Evolutionary conservation across 495 filamentous ascomycete genomes (phyloP).

Genomic region (Amorphotheca resinae): DNA sequence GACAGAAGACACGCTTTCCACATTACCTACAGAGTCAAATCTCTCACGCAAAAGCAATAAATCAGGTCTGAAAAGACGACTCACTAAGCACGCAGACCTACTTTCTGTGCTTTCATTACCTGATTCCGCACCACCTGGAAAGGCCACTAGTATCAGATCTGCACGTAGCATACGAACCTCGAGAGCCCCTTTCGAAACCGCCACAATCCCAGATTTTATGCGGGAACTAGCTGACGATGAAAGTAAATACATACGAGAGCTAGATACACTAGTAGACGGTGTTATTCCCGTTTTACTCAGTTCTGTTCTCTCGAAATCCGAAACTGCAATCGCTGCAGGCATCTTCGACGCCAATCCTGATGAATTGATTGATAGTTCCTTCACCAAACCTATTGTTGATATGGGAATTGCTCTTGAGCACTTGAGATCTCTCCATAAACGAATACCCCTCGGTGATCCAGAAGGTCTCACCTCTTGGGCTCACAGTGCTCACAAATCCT

Average conservation of each 20-base stretch:
- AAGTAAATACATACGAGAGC: conserved; percentile 78
- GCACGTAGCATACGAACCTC: conserved; percentile 59
- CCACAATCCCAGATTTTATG: conserved; percentile 63
- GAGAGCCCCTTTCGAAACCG: conserved; percentile 49
- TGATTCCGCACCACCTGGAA: conserved; percentile 37
- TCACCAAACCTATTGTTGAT: conserved; percentile 80
- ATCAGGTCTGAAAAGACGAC: conserved; percentile 47
- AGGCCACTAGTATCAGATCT: conserved; percentile 50
- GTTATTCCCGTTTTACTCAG: conserved; percentile 87
- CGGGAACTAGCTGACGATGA: conserved; percentile 76
- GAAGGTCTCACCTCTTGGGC: conserved; percentile 71
- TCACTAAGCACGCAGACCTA: conserved; percentile 86
- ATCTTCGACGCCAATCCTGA: conserved; percentile 52
- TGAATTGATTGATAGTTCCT: conserved; percentile 31
- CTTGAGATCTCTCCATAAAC: conserved; percentile 64
- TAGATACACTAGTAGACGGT: conserved; percentile 88
- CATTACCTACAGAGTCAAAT: conserved; percentile 8
- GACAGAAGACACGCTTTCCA: conserved; percentile 28
- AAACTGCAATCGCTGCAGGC: conserved; percentile 50
- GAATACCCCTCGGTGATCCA: conserved; percentile 58
- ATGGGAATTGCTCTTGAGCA: conserved; percentile 89
- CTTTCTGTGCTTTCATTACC: conserved; percentile 82
- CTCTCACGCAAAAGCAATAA: conserved; percentile 14
- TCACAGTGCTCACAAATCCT: conserved; percentile 58
- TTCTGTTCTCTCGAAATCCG: conserved; percentile 66